These are phyloP conservation scores for Venturiaceae sp. DNA, from an alignment of 2,329 filamentous ascomycete genomes.

Conservation along the genomic window DNA sequence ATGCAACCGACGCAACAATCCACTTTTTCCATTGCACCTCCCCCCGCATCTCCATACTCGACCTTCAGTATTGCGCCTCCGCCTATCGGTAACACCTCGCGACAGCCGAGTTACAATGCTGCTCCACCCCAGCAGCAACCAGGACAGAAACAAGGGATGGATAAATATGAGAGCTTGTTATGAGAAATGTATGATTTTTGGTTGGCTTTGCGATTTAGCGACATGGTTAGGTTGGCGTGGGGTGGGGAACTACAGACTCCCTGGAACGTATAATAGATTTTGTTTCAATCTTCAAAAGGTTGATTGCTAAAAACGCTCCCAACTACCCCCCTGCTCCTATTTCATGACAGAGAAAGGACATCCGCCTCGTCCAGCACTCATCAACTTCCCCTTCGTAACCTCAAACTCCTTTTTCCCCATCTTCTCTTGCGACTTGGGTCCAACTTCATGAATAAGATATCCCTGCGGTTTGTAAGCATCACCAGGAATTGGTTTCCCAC, in stretches of 20 bases:
- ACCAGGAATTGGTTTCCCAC: constrained; percentile 38
- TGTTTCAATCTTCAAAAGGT: background rate
- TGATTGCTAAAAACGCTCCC: too few species aligned
- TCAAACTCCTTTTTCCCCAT: constrained; percentile 27
- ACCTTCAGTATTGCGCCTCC: constrained; percentile 29
- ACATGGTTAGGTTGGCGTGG: background rate
- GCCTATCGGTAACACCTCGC: constrained; percentile 13
- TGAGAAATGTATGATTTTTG: background rate
- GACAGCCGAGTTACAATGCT: constrained; percentile 20
- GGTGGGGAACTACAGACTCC: background rate
- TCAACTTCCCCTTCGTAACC: constrained; percentile 15
- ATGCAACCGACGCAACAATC: background rate
- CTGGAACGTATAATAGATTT: background rate
- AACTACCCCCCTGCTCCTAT: too few species aligned
- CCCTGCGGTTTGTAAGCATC: constrained; percentile 39
- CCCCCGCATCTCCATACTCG: constrained; percentile 31
- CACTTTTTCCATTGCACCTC: constrained; percentile 32
- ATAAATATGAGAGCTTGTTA: constrained; percentile 59
- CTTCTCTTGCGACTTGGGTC: constrained; percentile 46
- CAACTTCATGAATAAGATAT: constrained; percentile 50
- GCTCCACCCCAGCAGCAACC: constrained; percentile 20
- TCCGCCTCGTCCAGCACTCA: constrained; percentile 16
- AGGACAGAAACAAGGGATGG: constrained; percentile 42
- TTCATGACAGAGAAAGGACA: constrained; percentile 18
- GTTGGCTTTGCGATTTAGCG: background rate